Base-by-base conservation (phyloP, 805 yeast species). In the Ogataea henricii region DNA sequence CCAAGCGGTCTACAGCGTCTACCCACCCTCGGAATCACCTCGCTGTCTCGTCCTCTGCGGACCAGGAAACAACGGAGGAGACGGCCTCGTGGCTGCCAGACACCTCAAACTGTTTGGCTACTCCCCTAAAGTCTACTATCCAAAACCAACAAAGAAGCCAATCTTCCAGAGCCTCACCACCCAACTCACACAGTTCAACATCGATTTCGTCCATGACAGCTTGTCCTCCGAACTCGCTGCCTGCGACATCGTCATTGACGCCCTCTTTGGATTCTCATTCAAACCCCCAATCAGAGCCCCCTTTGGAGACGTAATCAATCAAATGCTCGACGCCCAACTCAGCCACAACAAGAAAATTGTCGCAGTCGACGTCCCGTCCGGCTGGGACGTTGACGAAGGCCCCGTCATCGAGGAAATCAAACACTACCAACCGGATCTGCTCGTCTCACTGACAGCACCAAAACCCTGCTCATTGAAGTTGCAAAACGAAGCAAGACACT, bases 31-130 rank as follows among this genome's bases (percentile, higher is more conserved):
- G 2, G 47, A 63, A 10, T 37, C 60, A 21, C 66, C 71, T 32
- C 70, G 66, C 9, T 83, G 90, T 1, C 69, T 91, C 35, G 77
- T 94, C 1, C 71, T 94, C 4, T 89, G 85, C 9, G 99, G 99
- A 0, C 98, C 98, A 0, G 99, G 99, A 1, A 94, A 94, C 62
- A 94, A 94, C 62, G 92, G 96, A 1, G 99, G 98, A 2, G 99
- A 94, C 68, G 99, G 98, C 0, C 70, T 94, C 12, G 99, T 94
- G 1, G 96, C 97, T 23, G 96, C 97, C 1, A 76, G 99, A 36
- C 99, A 94, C 64, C 71, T 94, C 53, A 80, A 81, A 55, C 68
- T 90, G 10, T 82, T 94, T 74, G 94, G 94, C 2, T 89, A 83
- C 63, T 69, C 71, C 4, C 96, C 97, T 1, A 69, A 78, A 4